These are phyloP conservation scores for Coemansia asiatica DNA, from an alignment of 192 early-diverging fungal species.

Conservation along the genomic window DNA sequence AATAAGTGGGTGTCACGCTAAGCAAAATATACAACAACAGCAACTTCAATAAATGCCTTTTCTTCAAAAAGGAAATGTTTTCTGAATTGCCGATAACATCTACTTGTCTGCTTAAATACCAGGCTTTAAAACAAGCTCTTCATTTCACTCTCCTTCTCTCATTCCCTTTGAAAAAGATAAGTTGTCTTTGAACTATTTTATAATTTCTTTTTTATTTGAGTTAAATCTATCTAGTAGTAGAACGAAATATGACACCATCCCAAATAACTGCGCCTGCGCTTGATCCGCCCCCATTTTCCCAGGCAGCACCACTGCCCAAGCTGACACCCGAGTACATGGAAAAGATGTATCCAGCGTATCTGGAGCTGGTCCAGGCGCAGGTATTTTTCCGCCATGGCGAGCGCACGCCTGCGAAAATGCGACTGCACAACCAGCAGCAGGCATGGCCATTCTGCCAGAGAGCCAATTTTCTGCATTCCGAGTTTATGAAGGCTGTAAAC, in stretches of 20 bases:
- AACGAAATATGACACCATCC: not conserved
- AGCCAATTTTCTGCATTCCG: slow-evolving; percentile 32
- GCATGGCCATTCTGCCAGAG: slow-evolving; percentile 32
- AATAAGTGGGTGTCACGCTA: no score
- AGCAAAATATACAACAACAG: no score
- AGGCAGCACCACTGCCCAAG: slow-evolving; percentile 30
- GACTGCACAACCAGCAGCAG: slow-evolving; percentile 2
- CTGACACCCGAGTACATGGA: slow-evolving; percentile 25
- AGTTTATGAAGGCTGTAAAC: slow-evolving; percentile 43
- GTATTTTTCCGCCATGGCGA: slow-evolving; percentile 52
- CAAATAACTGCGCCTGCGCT: not conserved
- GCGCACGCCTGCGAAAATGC: slow-evolving; percentile 22
- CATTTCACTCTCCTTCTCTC: no score
- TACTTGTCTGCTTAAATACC: no score
- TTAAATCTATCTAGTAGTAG: no score
- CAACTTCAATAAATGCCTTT: no score
- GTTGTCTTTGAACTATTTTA: no score
- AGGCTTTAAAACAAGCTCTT: no score
- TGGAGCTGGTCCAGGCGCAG: slow-evolving; percentile 41
- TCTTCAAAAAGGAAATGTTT: no score
- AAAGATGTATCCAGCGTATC: slow-evolving; percentile 23
- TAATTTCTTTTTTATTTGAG: no score
- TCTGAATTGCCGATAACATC: no score
- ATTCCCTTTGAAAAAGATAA: no score
- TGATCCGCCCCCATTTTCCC: slow-evolving; percentile 14